These are phyloP conservation scores for Pythium grandisporangium DNA, from an alignment of 352 stramenopile genomes.

Conservation along the genomic window DNA sequence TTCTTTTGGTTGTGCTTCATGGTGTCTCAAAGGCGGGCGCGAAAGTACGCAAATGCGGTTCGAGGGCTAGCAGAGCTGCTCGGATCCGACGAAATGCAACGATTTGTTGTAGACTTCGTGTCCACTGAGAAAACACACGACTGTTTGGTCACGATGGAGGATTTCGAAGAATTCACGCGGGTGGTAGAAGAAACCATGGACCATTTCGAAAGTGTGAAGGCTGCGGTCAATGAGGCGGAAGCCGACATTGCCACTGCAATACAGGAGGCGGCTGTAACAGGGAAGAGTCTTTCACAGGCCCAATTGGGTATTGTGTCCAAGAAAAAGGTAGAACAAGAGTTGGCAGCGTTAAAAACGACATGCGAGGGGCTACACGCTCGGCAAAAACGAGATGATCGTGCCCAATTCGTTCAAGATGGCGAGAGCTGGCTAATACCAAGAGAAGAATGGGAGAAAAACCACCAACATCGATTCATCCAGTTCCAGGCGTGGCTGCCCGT, in stretches of 20 bases:
- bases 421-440: slow-evolving; percentile 18
- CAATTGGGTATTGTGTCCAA: slow-evolving; percentile 41
- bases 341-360: slow-evolving; percentile 27
- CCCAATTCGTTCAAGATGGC: slow-evolving; percentile 10
- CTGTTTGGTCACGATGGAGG: slow-evolving; percentile 14
- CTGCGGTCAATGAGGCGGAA: slow-evolving; percentile 43
- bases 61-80: slow-evolving; percentile 36
- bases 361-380: slow-evolving; percentile 22
- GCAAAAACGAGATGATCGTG: slow-evolving; percentile 11
- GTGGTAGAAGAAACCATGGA: slow-evolving; percentile 51
- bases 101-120: slow-evolving; percentile 51
- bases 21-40: slow-evolving; percentile 15
- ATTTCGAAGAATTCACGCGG: slow-evolving; percentile 43
- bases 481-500: slow-evolving; percentile 13
- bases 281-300: slow-evolving; percentile 22
- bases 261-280: slow-evolving; percentile 7
- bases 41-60: slow-evolving; percentile 31
- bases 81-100: slow-evolving; percentile 29
- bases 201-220: slow-evolving; percentile 31
- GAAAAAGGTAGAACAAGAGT: slow-evolving; percentile 46
- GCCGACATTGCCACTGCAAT: slow-evolving; percentile 39
- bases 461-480: slow-evolving; percentile 57
- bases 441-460: slow-evolving; percentile 60
- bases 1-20: not conserved
- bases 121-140: slow-evolving; percentile 13